Evolutionary conservation across 2,329 filamentous ascomycete species (phyloP).

Genomic region (Thyridium curvatum): DNA sequence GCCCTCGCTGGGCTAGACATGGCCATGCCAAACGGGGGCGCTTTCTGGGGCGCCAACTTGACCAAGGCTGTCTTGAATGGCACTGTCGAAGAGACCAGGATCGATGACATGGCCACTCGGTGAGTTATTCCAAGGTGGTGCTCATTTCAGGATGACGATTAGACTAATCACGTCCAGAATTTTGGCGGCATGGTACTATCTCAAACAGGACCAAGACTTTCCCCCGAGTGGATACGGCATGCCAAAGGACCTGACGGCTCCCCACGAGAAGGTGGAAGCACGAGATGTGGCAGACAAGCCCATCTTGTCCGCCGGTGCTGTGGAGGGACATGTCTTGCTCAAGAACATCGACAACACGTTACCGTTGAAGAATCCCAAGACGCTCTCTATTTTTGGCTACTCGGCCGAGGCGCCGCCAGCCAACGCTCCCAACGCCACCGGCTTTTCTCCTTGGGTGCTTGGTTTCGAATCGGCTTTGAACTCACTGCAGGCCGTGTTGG

Average conservation of each 20-base stretch:
- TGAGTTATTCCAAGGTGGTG: constrained; percentile 9
- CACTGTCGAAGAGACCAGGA: constrained; percentile 42
- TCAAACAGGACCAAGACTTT: constrained; percentile 16
- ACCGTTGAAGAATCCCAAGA: constrained; percentile 39
- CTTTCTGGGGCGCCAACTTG: constrained; percentile 46
- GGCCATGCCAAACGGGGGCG: constrained; percentile 51
- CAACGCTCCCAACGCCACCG: constrained; percentile 27
- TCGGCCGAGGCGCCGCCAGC: constrained; percentile 40
- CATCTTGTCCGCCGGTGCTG: constrained; percentile 32
- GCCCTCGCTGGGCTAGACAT: constrained; percentile 64
- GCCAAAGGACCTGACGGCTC: constrained; percentile 36
- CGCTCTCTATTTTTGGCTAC: constrained; percentile 54
- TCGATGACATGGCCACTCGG: constrained; percentile 72
- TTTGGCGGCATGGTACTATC: constrained; percentile 33
- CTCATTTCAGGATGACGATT: too few species aligned
- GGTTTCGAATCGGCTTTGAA: constrained; percentile 23
- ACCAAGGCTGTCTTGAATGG: constrained; percentile 54
- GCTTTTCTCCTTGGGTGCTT: constrained; percentile 25
- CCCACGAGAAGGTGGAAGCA: constrained; percentile 46
- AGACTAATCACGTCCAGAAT: constrained; percentile 21
- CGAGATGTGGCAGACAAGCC: constrained; percentile 30
- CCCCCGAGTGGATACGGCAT: constrained; percentile 35
- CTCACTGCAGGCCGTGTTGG: too few species aligned
- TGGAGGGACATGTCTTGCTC: constrained; percentile 22
- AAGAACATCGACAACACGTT: constrained; percentile 37